Conservation (phyloP, 495 filamentous ascomycete species). For the Xylaria intraflava region DNA sequence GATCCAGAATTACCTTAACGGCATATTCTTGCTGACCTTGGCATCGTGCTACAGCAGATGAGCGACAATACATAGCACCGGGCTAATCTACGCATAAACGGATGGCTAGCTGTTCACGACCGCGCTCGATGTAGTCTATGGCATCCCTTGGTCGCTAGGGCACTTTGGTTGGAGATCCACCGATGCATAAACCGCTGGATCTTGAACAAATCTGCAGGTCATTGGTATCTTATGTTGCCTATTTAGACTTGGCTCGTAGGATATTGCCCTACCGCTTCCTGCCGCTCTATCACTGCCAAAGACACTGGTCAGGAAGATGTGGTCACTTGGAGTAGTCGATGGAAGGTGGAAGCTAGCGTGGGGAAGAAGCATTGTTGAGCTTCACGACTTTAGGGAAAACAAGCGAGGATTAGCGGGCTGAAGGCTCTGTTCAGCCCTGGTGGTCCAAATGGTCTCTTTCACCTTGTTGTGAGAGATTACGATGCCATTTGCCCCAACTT, state of each 20-base stretch:
- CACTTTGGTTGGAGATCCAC: slow-evolving; percentile 10
- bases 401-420: slow-evolving; percentile 10
- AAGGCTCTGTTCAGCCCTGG: slow-evolving; percentile 18
- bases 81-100: neutral
- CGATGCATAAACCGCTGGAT: slow-evolving; percentile 18
- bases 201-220: slow-evolving; percentile 24
- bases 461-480: neutral
- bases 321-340: slow-evolving; percentile 22
- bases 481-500: neutral
- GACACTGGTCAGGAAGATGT: slow-evolving; percentile 17
- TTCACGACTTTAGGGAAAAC: slow-evolving; percentile 13
- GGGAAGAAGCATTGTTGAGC: slow-evolving; percentile 15
- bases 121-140: slow-evolving; percentile 1
- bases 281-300: slow-evolving; percentile 16
- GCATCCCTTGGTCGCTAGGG: slow-evolving; percentile 15
- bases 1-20: slow-evolving; percentile 16
- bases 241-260: slow-evolving; percentile 26
- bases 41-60: neutral
- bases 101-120: neutral
- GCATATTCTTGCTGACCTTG: slow-evolving; percentile 1
- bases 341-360: slow-evolving; percentile 8
- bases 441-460: slow-evolving; percentile 7
- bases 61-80: slow-evolving; percentile 1
- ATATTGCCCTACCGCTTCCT: slow-evolving; percentile 24
- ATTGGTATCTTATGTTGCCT: slow-evolving; percentile 22